These are phyloP conservation scores for Sphaerulina musiva DNA, from an alignment of 2,329 filamentous ascomycete genomes.

Conservation along the genomic window DNA sequence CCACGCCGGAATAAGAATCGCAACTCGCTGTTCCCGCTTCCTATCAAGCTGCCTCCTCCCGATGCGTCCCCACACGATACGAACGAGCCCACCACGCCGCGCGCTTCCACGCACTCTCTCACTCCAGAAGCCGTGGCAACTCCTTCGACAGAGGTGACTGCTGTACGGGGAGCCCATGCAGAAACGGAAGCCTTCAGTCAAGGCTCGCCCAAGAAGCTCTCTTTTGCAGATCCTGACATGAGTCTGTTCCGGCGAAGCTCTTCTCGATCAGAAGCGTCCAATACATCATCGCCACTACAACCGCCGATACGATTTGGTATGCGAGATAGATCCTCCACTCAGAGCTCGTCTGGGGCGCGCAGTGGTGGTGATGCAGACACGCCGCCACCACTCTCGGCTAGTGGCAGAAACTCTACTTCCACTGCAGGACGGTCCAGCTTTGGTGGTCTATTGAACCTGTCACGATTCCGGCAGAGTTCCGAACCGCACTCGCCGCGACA, in stretches of 20 bases:
- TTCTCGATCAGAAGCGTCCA: constrained; percentile 60
- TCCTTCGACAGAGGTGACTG: constrained; percentile 15
- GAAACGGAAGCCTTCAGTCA: constrained; percentile 22
- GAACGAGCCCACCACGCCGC: constrained; percentile 33
- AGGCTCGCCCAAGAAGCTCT: constrained; percentile 44
- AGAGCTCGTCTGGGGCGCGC: constrained; percentile 68
- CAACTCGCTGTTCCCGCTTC: constrained; percentile 79
- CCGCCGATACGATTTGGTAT: constrained; percentile 54
- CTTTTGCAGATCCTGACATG: constrained; percentile 42
- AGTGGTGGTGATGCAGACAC: constrained; percentile 66
- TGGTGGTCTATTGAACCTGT: constrained; percentile 74
- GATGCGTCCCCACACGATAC: constrained; percentile 40
- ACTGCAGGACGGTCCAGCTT: constrained; percentile 85
- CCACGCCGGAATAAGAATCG: constrained; percentile 69
- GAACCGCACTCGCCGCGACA: constrained; percentile 62
- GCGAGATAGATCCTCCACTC: constrained; percentile 78
- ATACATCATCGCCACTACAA: constrained; percentile 50
- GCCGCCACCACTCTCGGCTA: constrained; percentile 50
- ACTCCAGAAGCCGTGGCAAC: constrained; percentile 19
- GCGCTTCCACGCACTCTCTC: constrained; percentile 31
- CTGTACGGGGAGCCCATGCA: constrained; percentile 26
- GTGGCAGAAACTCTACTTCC: constrained; percentile 68
- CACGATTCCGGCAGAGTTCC: constrained; percentile 72
- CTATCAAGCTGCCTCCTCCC: constrained; percentile 57
- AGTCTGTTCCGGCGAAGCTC: constrained; percentile 56